phyloP scores from a whole-genome alignment of 768 basidiomycete species.

The Rhodotorula taiwanensis region DNA sequence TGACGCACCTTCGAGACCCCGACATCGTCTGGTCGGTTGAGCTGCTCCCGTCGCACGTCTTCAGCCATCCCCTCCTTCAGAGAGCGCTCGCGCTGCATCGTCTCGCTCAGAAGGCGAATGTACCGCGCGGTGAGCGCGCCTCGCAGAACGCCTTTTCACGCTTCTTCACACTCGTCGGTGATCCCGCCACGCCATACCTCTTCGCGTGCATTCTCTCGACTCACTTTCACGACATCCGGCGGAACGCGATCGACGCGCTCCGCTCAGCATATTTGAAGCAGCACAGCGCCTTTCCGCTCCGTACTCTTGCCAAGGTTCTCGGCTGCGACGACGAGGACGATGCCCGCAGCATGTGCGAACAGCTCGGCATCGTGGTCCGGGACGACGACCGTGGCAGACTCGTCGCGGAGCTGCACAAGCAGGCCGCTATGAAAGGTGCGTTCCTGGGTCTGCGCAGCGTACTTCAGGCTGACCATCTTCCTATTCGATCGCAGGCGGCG shows the following conservation, averaged over 20 bases:
- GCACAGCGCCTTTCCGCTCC: slow-evolving; percentile 41
- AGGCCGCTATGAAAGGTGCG: slow-evolving; percentile 30
- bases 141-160: slow-evolving; percentile 51
- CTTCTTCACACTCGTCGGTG: slow-evolving; percentile 65
- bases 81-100: slow-evolving; percentile 72
- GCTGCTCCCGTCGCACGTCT: slow-evolving; percentile 53
- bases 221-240: slow-evolving; percentile 60
- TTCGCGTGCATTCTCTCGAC: slow-evolving; percentile 81
- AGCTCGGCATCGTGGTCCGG: slow-evolving; percentile 39
- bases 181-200: slow-evolving; percentile 69
- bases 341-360: slow-evolving; percentile 41
- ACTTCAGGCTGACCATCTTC: background rate
- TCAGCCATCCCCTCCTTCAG: slow-evolving; percentile 67
- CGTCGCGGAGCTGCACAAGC: slow-evolving; percentile 35
- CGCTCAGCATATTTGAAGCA: slow-evolving; percentile 54
- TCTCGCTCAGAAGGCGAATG: slow-evolving; percentile 69
- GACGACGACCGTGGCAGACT: slow-evolving; percentile 15
- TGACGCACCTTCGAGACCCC: slow-evolving; percentile 79
- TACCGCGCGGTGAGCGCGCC: slow-evolving; percentile 42
- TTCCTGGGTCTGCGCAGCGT: background rate
- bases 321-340: slow-evolving; percentile 45
- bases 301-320: slow-evolving; percentile 43
- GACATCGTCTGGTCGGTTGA: slow-evolving; percentile 42
- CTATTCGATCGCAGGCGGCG: slow-evolving; percentile 36
- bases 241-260: slow-evolving; percentile 54